Evolutionary conservation across 176 grass and related monocot species (phyloP), one percentile per base, ranked within the genome.

Genomic region (Calamus simplicifolius): DNA sequence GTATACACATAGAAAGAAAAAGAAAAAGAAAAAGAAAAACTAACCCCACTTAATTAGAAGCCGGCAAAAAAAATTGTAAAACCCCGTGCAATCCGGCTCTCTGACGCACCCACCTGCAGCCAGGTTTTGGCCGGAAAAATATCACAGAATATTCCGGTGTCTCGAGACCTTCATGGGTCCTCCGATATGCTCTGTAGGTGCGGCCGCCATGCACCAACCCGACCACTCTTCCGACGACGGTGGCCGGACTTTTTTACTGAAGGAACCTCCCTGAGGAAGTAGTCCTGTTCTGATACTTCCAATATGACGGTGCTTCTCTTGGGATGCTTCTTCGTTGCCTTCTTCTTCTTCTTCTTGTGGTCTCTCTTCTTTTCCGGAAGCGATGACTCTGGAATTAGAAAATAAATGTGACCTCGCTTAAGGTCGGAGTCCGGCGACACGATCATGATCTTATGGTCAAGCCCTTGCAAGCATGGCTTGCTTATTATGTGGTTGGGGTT

Each of bases 381-480:
- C 2, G 90, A 84, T 10, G 86, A 48, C 0, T 53, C 73, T 15
- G 91, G 91, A 43, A 95, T 78, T 64, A 95, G 87, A 64, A 95
- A 95, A 74, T 95, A 95, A 43, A 95, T 87, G 66, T 76, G 66
- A 15, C 91, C 91, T 21, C 91, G 86, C 77, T 90, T 78, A 38
- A 95, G 80, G 77, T 95, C 85, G 6, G 83, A 87, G 14, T 84
- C 91, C 5, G 77, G 80, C 0, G 80, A 75, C 17, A 90, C 77
- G 77, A 95, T 90, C 61, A 86, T 57, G 52, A 95, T 90, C 77
- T 80, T 69, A 28, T 77, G 80, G 28, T 82, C 76, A 26, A 70
- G 73, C 51, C 82, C 86, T 61, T 79, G 73, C 1, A 77, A 68
- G 75, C 80, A 95, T 7, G 91, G 77, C 70, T 77, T 86, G 75